phyloP scores from a whole-genome alignment of 2,329 filamentous ascomycete species.

The Colletotrichum trifolii region DNA sequence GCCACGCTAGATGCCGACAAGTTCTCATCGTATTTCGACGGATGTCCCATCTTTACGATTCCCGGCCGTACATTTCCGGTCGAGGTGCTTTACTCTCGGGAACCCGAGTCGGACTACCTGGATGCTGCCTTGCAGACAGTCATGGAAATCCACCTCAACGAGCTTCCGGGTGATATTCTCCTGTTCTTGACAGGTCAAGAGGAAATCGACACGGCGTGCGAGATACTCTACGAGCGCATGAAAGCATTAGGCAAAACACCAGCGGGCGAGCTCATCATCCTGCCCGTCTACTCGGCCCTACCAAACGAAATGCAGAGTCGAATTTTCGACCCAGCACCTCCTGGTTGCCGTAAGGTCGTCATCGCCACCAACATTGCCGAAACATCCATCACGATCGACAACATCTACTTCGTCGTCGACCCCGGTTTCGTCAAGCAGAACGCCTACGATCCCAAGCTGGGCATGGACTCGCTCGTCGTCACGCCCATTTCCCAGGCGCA shows the following conservation, averaged over 20 bases:
- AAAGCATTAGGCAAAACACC: conserved; percentile 93
- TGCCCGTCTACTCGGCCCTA: conserved; percentile 95
- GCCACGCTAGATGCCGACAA: conserved; percentile 97
- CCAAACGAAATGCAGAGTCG: conserved; percentile 93
- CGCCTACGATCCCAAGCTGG: conserved; percentile 94
- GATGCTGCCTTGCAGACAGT: conserved; percentile 95
- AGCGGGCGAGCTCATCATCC: conserved; percentile 77
- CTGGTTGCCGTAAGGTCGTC: conserved; percentile 89
- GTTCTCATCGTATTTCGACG: conserved; percentile 95
- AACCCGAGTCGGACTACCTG: conserved; percentile 95
- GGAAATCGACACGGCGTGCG: conserved; percentile 95
- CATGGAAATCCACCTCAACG: conserved; percentile 97
- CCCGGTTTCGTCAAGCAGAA: conserved; percentile 98
- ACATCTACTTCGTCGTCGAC: conserved; percentile 97
- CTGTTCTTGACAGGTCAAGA: conserved; percentile 97
- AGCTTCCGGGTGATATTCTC: conserved; percentile 93
- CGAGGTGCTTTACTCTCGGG: conserved; percentile 93
- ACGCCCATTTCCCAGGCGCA: conserved; percentile 97
- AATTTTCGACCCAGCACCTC: conserved; percentile 93
- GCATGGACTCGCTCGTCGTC: conserved; percentile 96
- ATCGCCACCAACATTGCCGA: conserved; percentile 99
- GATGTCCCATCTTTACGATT: conserved; percentile 96
- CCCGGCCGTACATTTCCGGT: conserved; percentile 95
- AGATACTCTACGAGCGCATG: conserved; percentile 95
- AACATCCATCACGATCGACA: conserved; percentile 97